These are phyloP conservation scores for Canavalia gladiata DNA, from an alignment of 306 rosid genomes.

Conservation along the genomic window DNA sequence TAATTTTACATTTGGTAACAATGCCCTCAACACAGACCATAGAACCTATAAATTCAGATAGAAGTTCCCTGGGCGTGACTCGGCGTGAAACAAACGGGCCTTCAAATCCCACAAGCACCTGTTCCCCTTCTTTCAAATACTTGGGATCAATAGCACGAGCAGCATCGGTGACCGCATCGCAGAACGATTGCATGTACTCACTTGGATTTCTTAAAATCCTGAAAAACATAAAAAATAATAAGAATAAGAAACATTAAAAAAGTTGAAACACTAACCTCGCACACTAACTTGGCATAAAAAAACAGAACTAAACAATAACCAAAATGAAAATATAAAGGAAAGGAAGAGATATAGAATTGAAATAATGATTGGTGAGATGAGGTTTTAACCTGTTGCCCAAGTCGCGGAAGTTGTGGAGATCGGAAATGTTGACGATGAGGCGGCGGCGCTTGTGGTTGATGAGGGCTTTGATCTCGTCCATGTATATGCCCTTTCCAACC, in stretches of 20 bases:
- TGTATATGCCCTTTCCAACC: constrained; percentile 74
- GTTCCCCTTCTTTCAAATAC: constrained; percentile 92
- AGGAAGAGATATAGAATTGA: not conserved
- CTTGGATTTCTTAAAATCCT: constrained; percentile 90
- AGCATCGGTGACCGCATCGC: constrained; percentile 91
- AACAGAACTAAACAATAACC: not conserved
- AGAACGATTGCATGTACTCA: constrained; percentile 87
- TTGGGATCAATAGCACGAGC: constrained; percentile 75
- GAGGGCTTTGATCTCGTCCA: constrained; percentile 83
- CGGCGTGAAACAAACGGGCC: constrained; percentile 95
- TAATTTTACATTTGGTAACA: constrained; percentile 82
- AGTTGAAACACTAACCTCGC: not conserved
- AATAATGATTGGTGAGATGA: not conserved
- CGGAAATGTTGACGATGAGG: constrained; percentile 88
- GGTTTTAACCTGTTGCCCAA: constrained; percentile 75
- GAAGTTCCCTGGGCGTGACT: constrained; percentile 89
- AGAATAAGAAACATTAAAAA: not conserved
- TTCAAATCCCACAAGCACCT: constrained; percentile 86
- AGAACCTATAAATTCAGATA: constrained; percentile 89
- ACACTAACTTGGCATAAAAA: not conserved
- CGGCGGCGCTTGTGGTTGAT: constrained; percentile 90
- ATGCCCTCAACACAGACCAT: constrained; percentile 98
- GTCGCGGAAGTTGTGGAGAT: constrained; percentile 88
- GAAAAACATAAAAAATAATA: not conserved
- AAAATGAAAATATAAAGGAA: not conserved